phyloP scores from a whole-genome alignment of 169 alveolate species.

The Plasmodium gaboni region DNA sequence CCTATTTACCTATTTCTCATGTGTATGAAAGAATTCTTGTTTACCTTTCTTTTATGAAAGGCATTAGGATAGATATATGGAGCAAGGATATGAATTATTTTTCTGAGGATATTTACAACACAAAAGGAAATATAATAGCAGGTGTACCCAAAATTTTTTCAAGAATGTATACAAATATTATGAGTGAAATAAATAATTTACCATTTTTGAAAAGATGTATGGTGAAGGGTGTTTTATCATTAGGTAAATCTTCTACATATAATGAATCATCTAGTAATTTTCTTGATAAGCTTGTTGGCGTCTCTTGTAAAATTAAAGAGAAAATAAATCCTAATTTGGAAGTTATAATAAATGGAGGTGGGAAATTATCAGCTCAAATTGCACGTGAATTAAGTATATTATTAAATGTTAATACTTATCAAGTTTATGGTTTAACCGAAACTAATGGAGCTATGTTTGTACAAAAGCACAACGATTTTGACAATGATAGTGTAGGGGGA shows the following conservation, averaged over 20 bases:
- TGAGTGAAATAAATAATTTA: constrained; percentile 19
- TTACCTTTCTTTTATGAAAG: constrained; percentile 28
- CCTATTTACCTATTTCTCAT: constrained; percentile 97
- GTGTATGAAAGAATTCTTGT: constrained; percentile 92
- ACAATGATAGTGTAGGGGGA: constrained; percentile 25
- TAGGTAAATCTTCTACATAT: background rate
- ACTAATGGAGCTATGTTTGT: constrained; percentile 33
- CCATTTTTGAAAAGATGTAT: constrained; percentile 17
- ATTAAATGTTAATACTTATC: constrained; percentile 21
- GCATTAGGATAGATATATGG: constrained; percentile 21
- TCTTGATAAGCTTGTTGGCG: background rate
- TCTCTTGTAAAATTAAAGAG: constrained; percentile 29
- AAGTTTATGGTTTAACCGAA: constrained; percentile 66
- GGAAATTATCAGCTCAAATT: constrained; percentile 33
- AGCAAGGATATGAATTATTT: constrained; percentile 27
- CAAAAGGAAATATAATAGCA: constrained; percentile 14
- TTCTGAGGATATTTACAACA: background rate
- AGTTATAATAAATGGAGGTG: constrained; percentile 44
- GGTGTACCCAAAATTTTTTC: constrained; percentile 62
- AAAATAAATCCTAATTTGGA: constrained; percentile 37
- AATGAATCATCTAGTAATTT: background rate
- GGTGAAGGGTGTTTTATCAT: constrained; percentile 2
- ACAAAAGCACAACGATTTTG: background rate
- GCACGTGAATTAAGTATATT: constrained; percentile 22
- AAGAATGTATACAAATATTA: constrained; percentile 16